Evolutionary conservation across 2,329 filamentous ascomycete genomes (phyloP), one percentile per base, ranked within the genome.

Genomic region (Colletotrichum tropicicola): DNA sequence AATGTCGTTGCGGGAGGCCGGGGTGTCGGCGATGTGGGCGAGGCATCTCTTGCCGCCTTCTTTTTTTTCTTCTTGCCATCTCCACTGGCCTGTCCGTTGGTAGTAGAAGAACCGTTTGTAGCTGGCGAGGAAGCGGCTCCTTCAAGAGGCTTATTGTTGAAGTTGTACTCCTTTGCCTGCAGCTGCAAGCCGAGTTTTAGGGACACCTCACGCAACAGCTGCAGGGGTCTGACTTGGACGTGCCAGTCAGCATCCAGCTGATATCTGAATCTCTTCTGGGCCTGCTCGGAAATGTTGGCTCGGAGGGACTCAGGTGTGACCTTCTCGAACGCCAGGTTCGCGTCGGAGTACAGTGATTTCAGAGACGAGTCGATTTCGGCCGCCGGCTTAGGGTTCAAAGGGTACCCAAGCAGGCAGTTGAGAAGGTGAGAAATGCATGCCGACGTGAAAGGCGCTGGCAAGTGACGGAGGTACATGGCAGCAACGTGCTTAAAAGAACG

Each of bases 401-500:
- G 87, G 49, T 85, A 84, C 13, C 96, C 96, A 35, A 99, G 84
- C 41, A 99, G 84, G 78, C 96, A 99, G 83, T 99, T 99, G 70
- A 99, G 85, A 53, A 99, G 84, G 75, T 99, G 96, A 6, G 94
- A 85, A 66, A 95, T 82, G 75, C 92, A 95, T 65, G 92, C 84
- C 51, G 92, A 86, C n/a, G 91, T 89, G 68, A 98, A 90, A 13
- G 92, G 89, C 68, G 91, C 85, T 21, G 96, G 93, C 19, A 98
- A 80, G 68, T 92, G 88, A 68, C 91, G 90, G 67, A 99, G 84
- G 76, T 97, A 92, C 71, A 87, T 87, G 76, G 93, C 90, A 61
- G 91, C 87, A 68, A 96, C 84, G 79, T 99, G 95, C 87, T 99
- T 99, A 86, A 98, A 98, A 5, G 92, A 90, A 82, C 96, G 90